A percentile compares a stretch with the other conserved stretches of the same genome.
Conservation (phyloP, 345 rosid genomes). For the Linum trigynum region DNA sequence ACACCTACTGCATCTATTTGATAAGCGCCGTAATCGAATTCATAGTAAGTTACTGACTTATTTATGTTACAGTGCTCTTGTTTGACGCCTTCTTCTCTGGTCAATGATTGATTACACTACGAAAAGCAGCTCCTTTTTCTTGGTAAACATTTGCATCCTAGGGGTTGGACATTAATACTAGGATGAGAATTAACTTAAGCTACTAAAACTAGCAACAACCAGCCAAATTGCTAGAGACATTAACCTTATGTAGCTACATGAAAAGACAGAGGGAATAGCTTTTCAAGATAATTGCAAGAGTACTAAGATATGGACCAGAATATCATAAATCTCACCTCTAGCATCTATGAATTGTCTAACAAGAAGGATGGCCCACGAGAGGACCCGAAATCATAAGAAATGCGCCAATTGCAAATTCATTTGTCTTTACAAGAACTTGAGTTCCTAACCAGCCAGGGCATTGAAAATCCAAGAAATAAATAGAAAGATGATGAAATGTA, state of each 20-base stretch:
- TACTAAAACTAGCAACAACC: no score
- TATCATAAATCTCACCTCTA: not conserved
- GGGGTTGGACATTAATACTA: no score
- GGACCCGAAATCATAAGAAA: conserved; percentile 11
- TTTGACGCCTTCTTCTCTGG: not conserved
- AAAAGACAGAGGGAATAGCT: not conserved
- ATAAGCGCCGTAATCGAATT: conserved; percentile 64
- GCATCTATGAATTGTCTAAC: conserved; percentile 7
- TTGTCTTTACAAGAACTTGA: not conserved
- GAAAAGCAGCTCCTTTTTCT: not conserved
- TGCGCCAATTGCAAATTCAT: not conserved
- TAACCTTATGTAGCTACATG: not conserved
- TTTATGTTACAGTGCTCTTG: not conserved
- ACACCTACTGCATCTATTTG: conserved; percentile 56
- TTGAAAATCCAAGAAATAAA: conserved; percentile 10
- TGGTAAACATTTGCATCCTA: no score
- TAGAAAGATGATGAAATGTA: not conserved
- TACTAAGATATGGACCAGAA: not conserved
- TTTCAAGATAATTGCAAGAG: not conserved
- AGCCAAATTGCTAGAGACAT: no score
- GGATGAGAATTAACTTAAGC: no score
- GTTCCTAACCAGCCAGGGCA: conserved; percentile 6
- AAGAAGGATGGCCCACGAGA: conserved; percentile 5
- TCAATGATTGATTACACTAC: not conserved
- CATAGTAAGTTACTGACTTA: conserved; percentile 35